Evolutionary conservation across 2,329 filamentous ascomycete genomes (phyloP).

Genomic region (Zalaria obscura): DNA sequence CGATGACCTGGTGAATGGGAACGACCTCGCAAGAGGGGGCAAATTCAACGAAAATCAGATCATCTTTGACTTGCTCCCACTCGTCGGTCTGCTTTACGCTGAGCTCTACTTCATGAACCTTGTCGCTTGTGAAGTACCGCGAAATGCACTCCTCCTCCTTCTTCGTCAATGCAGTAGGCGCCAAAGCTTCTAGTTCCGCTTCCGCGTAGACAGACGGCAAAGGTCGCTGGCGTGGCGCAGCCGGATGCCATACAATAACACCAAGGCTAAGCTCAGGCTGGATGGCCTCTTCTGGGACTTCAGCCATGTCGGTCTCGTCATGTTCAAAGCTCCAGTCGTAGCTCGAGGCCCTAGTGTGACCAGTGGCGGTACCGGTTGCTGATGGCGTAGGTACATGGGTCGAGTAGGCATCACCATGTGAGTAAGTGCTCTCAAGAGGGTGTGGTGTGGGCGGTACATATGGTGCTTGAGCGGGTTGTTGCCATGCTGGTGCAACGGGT

Average conservation of each 20-base stretch:
- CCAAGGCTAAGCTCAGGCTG: conserved; percentile 30
- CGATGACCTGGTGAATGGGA: conserved; percentile 27
- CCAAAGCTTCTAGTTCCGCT: conserved; percentile 27
- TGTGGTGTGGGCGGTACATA: too few relatives aligned
- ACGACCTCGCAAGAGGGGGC: conserved; percentile 26
- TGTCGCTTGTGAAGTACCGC: conserved; percentile 31
- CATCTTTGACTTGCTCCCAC: conserved; percentile 35
- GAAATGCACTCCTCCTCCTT: conserved; percentile 33
- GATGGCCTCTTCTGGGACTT: conserved; percentile 11
- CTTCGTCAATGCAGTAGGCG: conserved; percentile 20
- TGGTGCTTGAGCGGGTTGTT: too few relatives aligned
- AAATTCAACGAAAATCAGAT: conserved; percentile 35
- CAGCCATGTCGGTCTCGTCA: too few relatives aligned
- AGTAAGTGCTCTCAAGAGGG: too few relatives aligned
- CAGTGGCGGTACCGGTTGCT: too few relatives aligned
- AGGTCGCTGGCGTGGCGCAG: conserved; percentile 26
- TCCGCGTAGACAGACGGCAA: conserved; percentile 28
- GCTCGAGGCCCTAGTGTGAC: too few relatives aligned
- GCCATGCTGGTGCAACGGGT: not conserved
- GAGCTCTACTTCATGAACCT: conserved; percentile 28
- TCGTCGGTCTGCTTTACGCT: conserved; percentile 34
- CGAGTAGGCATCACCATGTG: too few relatives aligned
- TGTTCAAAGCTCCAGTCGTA: too few relatives aligned
- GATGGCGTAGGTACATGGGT: too few relatives aligned
- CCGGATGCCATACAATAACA: conserved; percentile 29